Evolutionary conservation across 768 basidiomycete genomes (phyloP).

Genomic region (Filobasidium wieringae): DNA sequence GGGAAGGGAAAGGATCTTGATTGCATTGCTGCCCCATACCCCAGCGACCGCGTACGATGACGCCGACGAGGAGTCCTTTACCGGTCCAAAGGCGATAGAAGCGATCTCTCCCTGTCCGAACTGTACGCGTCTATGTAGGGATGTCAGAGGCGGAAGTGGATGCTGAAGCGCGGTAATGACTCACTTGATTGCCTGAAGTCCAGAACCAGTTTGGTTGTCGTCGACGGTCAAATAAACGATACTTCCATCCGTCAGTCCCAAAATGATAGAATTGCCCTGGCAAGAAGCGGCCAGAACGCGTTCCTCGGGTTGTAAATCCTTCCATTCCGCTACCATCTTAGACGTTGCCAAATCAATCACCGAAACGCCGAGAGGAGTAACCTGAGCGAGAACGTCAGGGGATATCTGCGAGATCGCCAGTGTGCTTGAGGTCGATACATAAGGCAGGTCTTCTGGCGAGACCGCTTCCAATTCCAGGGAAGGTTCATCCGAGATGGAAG

Average conservation of each 20-base stretch:
- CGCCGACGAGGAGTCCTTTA: background rate
- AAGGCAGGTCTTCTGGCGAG: slow-evolving; percentile 2
- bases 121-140: background rate
- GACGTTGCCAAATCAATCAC: background rate
- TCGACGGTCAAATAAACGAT: background rate
- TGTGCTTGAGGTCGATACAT: slow-evolving; percentile 22
- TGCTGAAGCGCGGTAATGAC: too few species aligned
- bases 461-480: background rate
- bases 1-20: background rate
- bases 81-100: background rate
- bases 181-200: slow-evolving; percentile 1
- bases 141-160: background rate
- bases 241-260: background rate
- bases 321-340: slow-evolving; percentile 11
- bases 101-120: background rate
- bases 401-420: background rate
- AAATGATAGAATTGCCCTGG: slow-evolving; percentile 1
- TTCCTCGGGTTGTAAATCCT: slow-evolving; percentile 14
- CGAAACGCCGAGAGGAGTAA: slow-evolving; percentile 13
- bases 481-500: background rate
- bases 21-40: slow-evolving; percentile 4
- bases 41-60: background rate
- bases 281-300: background rate
- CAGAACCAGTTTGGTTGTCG: background rate
- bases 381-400: slow-evolving; percentile 11